phyloP scores from a whole-genome alignment of 1,284 basidiomycete species.

The Ustilago nuda region DNA sequence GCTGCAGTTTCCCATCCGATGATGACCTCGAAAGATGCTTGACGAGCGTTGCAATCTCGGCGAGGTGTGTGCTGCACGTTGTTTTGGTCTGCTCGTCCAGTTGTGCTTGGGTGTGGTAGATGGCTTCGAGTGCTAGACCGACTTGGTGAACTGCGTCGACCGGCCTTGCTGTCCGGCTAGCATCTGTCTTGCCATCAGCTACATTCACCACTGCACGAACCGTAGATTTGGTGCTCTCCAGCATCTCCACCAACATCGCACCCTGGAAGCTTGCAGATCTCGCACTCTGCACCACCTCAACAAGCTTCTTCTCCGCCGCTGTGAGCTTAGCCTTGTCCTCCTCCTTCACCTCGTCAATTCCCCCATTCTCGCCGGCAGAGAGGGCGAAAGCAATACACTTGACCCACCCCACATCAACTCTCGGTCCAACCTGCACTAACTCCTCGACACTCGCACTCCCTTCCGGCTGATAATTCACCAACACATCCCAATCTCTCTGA shows the following conservation, averaged over 20 bases:
- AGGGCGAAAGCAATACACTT: constrained; percentile 23
- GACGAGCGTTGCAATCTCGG: constrained; percentile 38
- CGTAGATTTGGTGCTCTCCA: constrained; percentile 24
- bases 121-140: constrained; percentile 20
- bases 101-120: constrained; percentile 11
- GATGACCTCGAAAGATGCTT: constrained; percentile 28
- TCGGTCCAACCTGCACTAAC: constrained; percentile 32
- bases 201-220: constrained; percentile 11
- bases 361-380: background rate
- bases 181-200: background rate
- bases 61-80: constrained; percentile 28
- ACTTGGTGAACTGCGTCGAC: constrained; percentile 32
- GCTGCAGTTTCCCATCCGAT: background rate
- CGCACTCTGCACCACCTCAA: constrained; percentile 3
- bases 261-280: constrained; percentile 3
- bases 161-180: constrained; percentile 13
- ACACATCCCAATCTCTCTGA: constrained; percentile 48
- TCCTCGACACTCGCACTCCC: constrained; percentile 25
- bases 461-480: constrained; percentile 49
- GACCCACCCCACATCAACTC: constrained; percentile 27
- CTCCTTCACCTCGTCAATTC: background rate
- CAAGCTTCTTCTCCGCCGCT: constrained; percentile 15
- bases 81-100: constrained; percentile 13
- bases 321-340: constrained; percentile 21
- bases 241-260: constrained; percentile 2